A percentile compares a stretch with the other conserved stretches of the same genome.
phyloP scores from a whole-genome alignment of 257 asterid genomes.

The Penstemon newberryi region DNA sequence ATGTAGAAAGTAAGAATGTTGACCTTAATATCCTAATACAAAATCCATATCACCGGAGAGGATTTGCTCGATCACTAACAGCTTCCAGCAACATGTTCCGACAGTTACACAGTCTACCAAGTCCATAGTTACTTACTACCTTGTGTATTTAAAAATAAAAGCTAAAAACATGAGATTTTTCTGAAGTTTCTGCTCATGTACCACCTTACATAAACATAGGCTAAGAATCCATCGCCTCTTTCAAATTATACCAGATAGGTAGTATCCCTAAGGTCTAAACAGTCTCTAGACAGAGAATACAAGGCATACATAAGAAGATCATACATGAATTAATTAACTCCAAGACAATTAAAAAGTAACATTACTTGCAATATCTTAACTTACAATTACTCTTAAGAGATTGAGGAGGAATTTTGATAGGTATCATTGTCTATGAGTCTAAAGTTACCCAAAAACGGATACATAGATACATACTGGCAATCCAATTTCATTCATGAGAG shows the following conservation, averaged over 20 bases:
- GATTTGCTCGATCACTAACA: neutral
- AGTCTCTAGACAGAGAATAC: neutral
- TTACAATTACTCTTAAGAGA: neutral
- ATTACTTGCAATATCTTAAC: neutral
- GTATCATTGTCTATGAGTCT: no score
- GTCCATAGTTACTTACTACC: neutral
- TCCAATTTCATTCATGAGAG: neutral
- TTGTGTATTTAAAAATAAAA: no score
- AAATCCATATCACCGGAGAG: neutral
- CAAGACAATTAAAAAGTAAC: neutral
- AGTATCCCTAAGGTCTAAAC: neutral
- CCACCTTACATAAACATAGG: no score
- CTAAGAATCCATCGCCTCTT: no score
- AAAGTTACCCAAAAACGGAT: neutral
- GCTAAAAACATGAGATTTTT: neutral
- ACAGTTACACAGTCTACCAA: no score
- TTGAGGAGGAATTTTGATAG: neutral
- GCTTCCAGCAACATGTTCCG: slow-evolving; percentile 2
- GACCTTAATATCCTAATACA: neutral
- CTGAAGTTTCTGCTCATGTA: no score
- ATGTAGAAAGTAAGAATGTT: neutral
- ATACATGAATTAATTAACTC: neutral
- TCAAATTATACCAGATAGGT: no score
- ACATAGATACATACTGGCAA: neutral
- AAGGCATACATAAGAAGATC: neutral